phyloP scores from a whole-genome alignment of 768 basidiomycete species.

The Hygrophorus pudorinus region DNA sequence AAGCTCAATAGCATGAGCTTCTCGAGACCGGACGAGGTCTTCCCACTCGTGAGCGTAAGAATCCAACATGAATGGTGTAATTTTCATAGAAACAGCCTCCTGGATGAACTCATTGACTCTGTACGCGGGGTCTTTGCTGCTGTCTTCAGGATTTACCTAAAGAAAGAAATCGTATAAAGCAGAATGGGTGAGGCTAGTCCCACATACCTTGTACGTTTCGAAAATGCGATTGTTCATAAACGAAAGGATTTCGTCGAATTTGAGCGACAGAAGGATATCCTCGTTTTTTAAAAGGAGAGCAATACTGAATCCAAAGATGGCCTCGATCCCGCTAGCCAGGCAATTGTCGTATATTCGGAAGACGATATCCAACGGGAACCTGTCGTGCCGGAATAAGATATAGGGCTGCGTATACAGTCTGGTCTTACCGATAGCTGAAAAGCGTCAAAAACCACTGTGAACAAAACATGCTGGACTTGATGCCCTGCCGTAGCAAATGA shows the following conservation, averaged over 20 bases:
- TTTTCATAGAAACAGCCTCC: constrained; percentile 75
- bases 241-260: constrained; percentile 84
- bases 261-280: constrained; percentile 61
- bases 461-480: constrained; percentile 98
- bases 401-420: neutral
- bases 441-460: constrained; percentile 98
- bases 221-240: constrained; percentile 79
- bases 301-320: constrained; percentile 91
- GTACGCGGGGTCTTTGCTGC: constrained; percentile 32
- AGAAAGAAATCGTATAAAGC: constrained; percentile 1
- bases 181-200: neutral
- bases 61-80: constrained; percentile 96
- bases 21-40: constrained; percentile 45
- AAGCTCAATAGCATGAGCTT: constrained; percentile 62
- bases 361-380: constrained; percentile 90
- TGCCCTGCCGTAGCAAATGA: constrained; percentile 86
- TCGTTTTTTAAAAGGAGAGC: constrained; percentile 85
- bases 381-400: constrained; percentile 19
- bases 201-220: constrained; percentile 1
- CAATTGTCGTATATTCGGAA: constrained; percentile 96
- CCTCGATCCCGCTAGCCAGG: constrained; percentile 93
- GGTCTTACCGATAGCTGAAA: constrained; percentile 80
- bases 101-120: constrained; percentile 76
- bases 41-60: constrained; percentile 83
- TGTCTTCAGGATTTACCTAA: constrained; percentile 21